Base-by-base conservation (phyloP, 2,329 filamentous ascomycete genomes). In the Aspergillus eucalypticola region DNA sequence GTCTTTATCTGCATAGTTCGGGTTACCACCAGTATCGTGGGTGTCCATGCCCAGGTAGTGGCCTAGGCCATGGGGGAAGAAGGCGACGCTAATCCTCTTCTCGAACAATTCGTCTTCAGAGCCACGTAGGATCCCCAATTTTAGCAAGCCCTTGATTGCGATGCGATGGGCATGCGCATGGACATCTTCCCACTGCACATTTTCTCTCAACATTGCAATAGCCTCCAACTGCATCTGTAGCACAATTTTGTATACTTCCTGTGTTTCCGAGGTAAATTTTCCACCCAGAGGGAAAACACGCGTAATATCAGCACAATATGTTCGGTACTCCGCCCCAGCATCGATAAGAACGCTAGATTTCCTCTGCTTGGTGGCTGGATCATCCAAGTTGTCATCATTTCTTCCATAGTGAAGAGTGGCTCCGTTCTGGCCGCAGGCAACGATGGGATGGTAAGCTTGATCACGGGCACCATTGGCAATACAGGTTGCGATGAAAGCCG, bases 41-140 rank as follows among this genome's bases (percentile, higher is more conserved):
- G 92, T 96, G 73, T 97, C 93, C 84, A 97, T 89, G 63, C 93
- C 93, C 8, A 97, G 81, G 73, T 96, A 94, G 76, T 97, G 93
- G 0, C 93, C 93, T 1, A 97, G 80, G 0, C 93, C 93, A 73
- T 97, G 93, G 1, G 93, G 93, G 71, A 96, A 91, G 80, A 97
- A 97, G 1, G 92, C 93, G 23, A 90, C 87, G 69, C 90, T 94
- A n/a, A 92, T 91, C 58, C 92, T 84, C 46, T 86, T 86, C 66
- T 87, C 84, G 62, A 96, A 85, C 23, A 97, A 90, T 67, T 92
- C 92, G 57, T 89, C 81, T 48, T 86, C 88, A 1, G 70, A 67
- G 58, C 88, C 88, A 48, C 82, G 81, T 7, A 96, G 76, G 44
- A 97, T 85, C 3, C 91, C 91, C 5, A 96, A 79, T 49, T 82